A percentile compares a stretch with the other conserved stretches of the same genome.
Evolutionary conservation across 2,329 filamentous ascomycete genomes (phyloP).

Genomic region (Verticillium dahliae): DNA sequence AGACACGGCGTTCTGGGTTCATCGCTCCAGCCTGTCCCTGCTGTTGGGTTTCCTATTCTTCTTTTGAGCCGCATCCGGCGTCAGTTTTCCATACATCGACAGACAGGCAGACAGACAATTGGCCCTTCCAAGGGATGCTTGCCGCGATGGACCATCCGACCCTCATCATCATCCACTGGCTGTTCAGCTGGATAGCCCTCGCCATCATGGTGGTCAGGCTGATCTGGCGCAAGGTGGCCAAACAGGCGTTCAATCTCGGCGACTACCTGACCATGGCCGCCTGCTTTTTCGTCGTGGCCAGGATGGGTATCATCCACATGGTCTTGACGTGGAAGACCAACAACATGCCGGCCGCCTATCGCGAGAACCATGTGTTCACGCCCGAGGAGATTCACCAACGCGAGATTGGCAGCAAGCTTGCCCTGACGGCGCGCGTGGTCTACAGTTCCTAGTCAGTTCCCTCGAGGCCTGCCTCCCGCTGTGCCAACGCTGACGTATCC

Average conservation of each 20-base stretch:
- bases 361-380: conserved; percentile 18
- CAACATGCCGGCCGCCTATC: conserved; percentile 19
- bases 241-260: conserved; percentile 12
- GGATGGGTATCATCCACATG: conserved; percentile 22
- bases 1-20: too few relatives aligned
- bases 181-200: conserved; percentile 17
- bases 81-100: too few relatives aligned
- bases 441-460: conserved; percentile 26
- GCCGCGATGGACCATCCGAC: conserved; percentile 12
- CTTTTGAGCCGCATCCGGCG: too few relatives aligned
- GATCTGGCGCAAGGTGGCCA: conserved; percentile 12
- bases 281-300: conserved; percentile 21
- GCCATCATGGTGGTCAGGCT: conserved; percentile 14
- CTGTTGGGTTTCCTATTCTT: too few relatives aligned
- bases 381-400: conserved; percentile 22
- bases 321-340: conserved; percentile 28
- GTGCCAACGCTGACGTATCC: not conserved
- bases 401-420: conserved; percentile 25
- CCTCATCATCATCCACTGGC: conserved; percentile 16
- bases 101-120: not conserved
- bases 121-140: too few relatives aligned
- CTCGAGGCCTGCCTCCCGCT: not conserved
- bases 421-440: conserved; percentile 22
- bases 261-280: conserved; percentile 29
- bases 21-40: too few relatives aligned